phyloP scores from a whole-genome alignment of 805 yeast species.

The Candida andamanensis region DNA sequence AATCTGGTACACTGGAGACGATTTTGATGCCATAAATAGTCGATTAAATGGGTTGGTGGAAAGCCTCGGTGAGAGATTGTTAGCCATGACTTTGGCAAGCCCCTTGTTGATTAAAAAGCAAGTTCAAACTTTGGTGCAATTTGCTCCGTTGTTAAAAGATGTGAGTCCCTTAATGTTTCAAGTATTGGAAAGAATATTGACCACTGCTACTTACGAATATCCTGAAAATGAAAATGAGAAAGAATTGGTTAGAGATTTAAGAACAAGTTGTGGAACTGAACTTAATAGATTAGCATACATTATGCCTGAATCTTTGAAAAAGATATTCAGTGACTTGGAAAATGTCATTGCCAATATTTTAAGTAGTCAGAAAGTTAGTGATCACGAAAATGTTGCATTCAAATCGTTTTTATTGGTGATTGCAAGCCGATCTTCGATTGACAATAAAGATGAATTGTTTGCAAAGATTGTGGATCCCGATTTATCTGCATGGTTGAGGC shows the following conservation, averaged over 20 bases:
- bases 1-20: conserved; percentile 71
- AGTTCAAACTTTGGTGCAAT: conserved; percentile 89
- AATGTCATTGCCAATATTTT: conserved; percentile 69
- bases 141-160: conserved; percentile 83
- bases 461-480: conserved; percentile 91
- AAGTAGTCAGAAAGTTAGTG: conserved; percentile 65
- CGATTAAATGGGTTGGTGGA: conserved; percentile 55
- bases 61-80: conserved; percentile 64
- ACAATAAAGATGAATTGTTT: conserved; percentile 71
- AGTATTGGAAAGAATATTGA: conserved; percentile 78
- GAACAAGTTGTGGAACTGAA: conserved; percentile 93
- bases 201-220: conserved; percentile 77
- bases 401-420: conserved; percentile 88
- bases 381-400: conserved; percentile 91
- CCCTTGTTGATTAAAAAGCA: conserved; percentile 80
- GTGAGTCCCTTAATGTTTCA: conserved; percentile 70
- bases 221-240: conserved; percentile 60
- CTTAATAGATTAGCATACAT: conserved; percentile 87
- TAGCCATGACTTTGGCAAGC: conserved; percentile 71
- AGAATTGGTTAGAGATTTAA: conserved; percentile 77
- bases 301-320: conserved; percentile 86
- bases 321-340: conserved; percentile 78
- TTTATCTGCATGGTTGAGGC: conserved; percentile 86
- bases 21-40: conserved; percentile 48
- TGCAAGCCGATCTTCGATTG: conserved; percentile 76